Evolutionary conservation across 2,329 filamentous ascomycete species (phyloP).

Genomic region (Nemania sp.): DNA sequence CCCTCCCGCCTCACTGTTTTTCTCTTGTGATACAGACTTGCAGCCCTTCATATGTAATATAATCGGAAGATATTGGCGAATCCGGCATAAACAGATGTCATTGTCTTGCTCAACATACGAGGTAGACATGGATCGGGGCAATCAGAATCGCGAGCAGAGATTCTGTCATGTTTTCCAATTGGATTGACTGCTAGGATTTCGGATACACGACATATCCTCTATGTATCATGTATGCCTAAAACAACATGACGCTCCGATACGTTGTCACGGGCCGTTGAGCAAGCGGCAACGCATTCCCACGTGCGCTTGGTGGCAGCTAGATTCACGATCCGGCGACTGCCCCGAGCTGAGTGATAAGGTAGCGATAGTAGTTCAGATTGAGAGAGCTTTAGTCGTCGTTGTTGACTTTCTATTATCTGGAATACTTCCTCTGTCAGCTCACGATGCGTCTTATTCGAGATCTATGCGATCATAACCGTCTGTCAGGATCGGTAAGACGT

Average conservation of each 20-base stretch:
- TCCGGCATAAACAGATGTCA: not conserved
- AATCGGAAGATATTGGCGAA: not conserved
- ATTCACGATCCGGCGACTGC: too few species aligned
- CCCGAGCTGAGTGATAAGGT: too few species aligned
- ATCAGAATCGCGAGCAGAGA: not conserved
- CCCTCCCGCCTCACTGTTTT: not conserved
- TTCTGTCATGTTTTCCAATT: slow-evolving; percentile 11
- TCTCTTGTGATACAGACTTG: not conserved
- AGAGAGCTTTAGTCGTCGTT: not conserved
- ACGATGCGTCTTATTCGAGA: not conserved
- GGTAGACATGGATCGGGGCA: not conserved
- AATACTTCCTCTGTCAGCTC: not conserved
- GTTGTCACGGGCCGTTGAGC: not conserved
- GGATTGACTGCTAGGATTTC: slow-evolving; percentile 2
- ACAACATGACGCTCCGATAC: slow-evolving; percentile 1
- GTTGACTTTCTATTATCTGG: not conserved
- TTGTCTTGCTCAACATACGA: slow-evolving; percentile 4
- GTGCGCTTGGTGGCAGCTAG: not conserved
- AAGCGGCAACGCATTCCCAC: slow-evolving; percentile 17
- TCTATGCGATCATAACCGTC: not conserved
- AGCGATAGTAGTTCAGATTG: not conserved
- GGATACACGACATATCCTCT: slow-evolving; percentile 2
- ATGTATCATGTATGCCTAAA: not conserved
- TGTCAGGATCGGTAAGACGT: slow-evolving; percentile 22
- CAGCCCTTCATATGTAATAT: not conserved